Percentiles rank a stretch among this genome's conserved stretches.
Conservation (phyloP, 768 basidiomycete species). For the Termitomyces bulborhizus region DNA sequence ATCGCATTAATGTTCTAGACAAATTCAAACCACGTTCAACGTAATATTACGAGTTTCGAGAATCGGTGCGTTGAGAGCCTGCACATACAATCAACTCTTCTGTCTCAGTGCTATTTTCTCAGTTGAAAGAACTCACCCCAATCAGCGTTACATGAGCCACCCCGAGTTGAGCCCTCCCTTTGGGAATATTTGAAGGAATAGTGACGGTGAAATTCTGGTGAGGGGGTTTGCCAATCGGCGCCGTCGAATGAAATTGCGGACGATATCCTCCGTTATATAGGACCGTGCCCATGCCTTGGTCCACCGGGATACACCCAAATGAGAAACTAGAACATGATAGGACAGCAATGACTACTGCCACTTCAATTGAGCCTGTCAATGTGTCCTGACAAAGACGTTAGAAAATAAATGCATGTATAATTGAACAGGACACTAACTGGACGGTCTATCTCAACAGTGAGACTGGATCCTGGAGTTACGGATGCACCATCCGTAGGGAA, state of each 20-base stretch:
- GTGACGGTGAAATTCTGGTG: conserved; percentile 40
- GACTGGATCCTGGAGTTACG: conserved; percentile 28
- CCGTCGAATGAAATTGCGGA: conserved; percentile 25
- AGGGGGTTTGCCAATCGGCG: conserved; percentile 18
- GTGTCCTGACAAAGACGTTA: conserved; percentile 20
- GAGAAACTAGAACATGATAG: conserved; percentile 23
- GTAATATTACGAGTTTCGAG: conserved; percentile 27
- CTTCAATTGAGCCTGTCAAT: conserved; percentile 33
- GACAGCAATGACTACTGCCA: conserved; percentile 40
- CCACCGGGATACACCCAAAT: conserved; percentile 16
- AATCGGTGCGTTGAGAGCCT: conserved; percentile 25
- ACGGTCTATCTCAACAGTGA: conserved; percentile 41
- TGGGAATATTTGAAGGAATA: conserved; percentile 23
- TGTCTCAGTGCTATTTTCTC: neutral
- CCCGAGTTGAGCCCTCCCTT: conserved; percentile 29
- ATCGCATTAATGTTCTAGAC: neutral
- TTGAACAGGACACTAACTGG: conserved; percentile 29
- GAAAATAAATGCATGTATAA: neutral
- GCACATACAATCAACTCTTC: neutral
- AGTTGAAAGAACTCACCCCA: conserved; percentile 26
- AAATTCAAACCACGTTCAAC: conserved; percentile 3
- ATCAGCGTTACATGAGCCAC: conserved; percentile 31
- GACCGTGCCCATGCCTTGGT: conserved; percentile 31
- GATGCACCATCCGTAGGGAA: conserved; percentile 27
- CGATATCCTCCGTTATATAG: conserved; percentile 41